Conservation (phyloP, 164 flowering plant species). For the Umbilicus rupestris region DNA sequence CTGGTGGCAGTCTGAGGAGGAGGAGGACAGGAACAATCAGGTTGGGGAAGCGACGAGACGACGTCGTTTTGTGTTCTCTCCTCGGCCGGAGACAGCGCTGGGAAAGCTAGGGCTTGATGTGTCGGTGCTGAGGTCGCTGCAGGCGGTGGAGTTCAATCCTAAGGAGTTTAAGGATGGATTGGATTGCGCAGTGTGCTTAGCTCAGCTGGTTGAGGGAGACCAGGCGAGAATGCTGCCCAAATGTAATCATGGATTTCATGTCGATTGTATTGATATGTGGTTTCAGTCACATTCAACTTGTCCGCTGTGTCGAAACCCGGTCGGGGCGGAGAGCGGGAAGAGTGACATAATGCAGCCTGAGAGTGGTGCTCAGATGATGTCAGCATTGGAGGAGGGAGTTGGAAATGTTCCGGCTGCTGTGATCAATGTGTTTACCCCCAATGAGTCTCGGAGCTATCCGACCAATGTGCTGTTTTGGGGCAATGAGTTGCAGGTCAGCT, state of each 20-base stretch:
- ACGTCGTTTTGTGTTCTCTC: constrained; percentile 45
- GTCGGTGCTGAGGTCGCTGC: constrained; percentile 37
- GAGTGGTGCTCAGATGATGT: background rate
- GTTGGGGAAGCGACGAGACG: constrained; percentile 19
- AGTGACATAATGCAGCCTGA: background rate
- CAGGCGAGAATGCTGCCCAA: constrained; percentile 50
- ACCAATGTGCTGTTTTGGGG: constrained; percentile 74
- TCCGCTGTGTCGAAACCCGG: constrained; percentile 50
- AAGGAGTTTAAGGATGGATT: constrained; percentile 40
- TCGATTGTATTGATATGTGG: constrained; percentile 87
- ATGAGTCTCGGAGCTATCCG: constrained; percentile 40
- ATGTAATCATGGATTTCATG: constrained; percentile 74
- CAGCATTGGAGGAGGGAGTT: background rate
- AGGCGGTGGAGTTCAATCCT: constrained; percentile 24
- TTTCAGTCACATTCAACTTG: constrained; percentile 76
- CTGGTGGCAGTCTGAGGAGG: constrained; percentile 38
- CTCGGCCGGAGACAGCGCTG: constrained; percentile 15
- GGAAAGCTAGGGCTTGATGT: constrained; percentile 41
- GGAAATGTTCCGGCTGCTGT: constrained; percentile 8
- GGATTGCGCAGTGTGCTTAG: constrained; percentile 68
- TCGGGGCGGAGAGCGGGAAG: no score
- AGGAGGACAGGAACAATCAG: constrained; percentile 11
- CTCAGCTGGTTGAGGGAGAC: constrained; percentile 50
- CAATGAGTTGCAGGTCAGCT: constrained; percentile 34
- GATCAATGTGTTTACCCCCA: constrained; percentile 10